phyloP scores from a whole-genome alignment of 495 filamentous ascomycete genomes.

The Geoglossum glabrum region DNA sequence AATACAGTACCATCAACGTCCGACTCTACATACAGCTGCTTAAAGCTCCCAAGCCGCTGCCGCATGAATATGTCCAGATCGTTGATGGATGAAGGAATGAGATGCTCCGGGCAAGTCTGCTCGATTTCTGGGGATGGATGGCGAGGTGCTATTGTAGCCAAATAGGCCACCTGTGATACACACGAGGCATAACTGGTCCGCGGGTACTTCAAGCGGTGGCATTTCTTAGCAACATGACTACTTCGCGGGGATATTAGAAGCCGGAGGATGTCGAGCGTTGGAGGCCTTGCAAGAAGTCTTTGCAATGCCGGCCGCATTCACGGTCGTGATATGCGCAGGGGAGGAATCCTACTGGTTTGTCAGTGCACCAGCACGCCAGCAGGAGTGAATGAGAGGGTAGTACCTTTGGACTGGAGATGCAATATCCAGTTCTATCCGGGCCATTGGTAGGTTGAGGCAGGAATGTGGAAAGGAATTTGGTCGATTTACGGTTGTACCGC shows the following conservation, averaged over 20 bases:
- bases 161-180: not conserved
- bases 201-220: not conserved
- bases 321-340: not conserved
- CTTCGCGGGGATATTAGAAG: not conserved
- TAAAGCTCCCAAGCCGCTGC: constrained; percentile 8
- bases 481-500: too few relatives aligned
- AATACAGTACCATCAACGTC: constrained; percentile 24
- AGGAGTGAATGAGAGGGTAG: too few relatives aligned
- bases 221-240: not conserved
- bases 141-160: not conserved
- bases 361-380: too few relatives aligned
- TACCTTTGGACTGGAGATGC: too few relatives aligned
- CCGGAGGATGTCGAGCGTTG: not conserved
- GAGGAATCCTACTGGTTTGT: too few relatives aligned
- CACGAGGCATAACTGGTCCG: not conserved
- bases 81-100: not conserved
- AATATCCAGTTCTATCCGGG: too few relatives aligned
- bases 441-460: too few relatives aligned
- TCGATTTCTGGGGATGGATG: not conserved
- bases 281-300: constrained; percentile 7
- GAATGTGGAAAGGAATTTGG: too few relatives aligned
- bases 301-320: constrained; percentile 10
- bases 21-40: constrained; percentile 24
- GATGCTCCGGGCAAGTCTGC: not conserved
- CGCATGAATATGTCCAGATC: not conserved